phyloP scores from a whole-genome alignment of 805 yeast genomes.

The Saturnispora halmiae region DNA sequence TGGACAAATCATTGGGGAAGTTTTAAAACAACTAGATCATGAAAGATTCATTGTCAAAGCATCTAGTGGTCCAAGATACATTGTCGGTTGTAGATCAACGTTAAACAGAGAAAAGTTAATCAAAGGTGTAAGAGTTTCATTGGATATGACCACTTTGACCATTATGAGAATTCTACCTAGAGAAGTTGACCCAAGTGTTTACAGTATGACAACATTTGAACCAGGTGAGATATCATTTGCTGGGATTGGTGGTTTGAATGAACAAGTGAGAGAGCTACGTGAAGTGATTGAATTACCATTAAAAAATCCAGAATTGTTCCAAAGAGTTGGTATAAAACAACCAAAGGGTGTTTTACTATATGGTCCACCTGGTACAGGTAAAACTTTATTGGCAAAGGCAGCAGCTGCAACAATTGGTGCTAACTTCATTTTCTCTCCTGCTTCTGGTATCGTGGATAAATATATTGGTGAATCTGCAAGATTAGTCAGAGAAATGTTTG shows the following conservation, averaged over 20 bases:
- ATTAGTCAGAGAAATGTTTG: conserved; percentile 88
- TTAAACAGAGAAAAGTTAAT: conserved; percentile 73
- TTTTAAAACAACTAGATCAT: conserved; percentile 86
- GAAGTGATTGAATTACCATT: conserved; percentile 96
- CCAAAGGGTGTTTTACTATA: conserved; percentile 89
- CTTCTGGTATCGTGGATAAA: conserved; percentile 93
- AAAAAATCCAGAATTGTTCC: conserved; percentile 91
- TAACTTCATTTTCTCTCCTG: conserved; percentile 92
- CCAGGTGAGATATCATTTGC: conserved; percentile 95
- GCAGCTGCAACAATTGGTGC: conserved; percentile 96
- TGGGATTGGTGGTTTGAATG: conserved; percentile 93
- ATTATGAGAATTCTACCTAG: conserved; percentile 96
- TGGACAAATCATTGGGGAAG: conserved; percentile 96
- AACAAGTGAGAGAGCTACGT: conserved; percentile 91
- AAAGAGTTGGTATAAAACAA: conserved; percentile 96
- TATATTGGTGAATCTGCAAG: conserved; percentile 97
- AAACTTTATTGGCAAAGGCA: conserved; percentile 94
- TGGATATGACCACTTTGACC: conserved; percentile 95
- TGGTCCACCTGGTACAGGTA: conserved; percentile 99
- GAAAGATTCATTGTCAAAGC: conserved; percentile 95
- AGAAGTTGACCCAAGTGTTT: conserved; percentile 96
- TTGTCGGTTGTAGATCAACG: conserved; percentile 93
- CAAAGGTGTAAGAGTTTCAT: conserved; percentile 92
- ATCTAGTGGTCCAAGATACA: conserved; percentile 93
- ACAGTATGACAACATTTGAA: conserved; percentile 95